Percentiles rank a stretch among this genome's conserved stretches.
Conservation (phyloP, 1,284 basidiomycete genomes). For the Ceratobasidium sp. region DNA sequence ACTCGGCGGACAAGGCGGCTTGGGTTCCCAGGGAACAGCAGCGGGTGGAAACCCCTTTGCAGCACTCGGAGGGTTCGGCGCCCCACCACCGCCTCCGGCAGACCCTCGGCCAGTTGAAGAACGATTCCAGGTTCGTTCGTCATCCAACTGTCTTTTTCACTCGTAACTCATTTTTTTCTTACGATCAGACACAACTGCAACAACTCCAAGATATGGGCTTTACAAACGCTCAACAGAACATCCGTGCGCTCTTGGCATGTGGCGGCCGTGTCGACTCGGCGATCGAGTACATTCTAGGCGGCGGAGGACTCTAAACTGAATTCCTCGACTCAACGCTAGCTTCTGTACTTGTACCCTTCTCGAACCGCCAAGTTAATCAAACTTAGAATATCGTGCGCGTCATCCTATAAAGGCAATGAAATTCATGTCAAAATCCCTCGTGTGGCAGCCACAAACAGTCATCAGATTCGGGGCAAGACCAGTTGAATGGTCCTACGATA, state of each 20-base stretch:
- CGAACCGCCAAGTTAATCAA: neutral
- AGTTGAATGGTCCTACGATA: conserved; percentile 36
- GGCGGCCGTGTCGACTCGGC: conserved; percentile 91
- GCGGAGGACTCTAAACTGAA: conserved; percentile 69
- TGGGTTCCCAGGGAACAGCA: conserved; percentile 14
- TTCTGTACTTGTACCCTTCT: neutral
- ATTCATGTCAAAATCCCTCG: too few species aligned
- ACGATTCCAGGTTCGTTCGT: conserved; percentile 78
- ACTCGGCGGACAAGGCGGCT: conserved; percentile 47
- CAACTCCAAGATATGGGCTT: conserved; percentile 93
- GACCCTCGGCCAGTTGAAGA: conserved; percentile 87
- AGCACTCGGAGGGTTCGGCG: conserved; percentile 51
- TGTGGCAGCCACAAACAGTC: neutral
- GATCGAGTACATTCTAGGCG: conserved; percentile 89
- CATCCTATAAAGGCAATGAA: too few species aligned
- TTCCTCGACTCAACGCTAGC: too few species aligned
- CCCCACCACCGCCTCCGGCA: conserved; percentile 60
- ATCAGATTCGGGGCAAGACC: conserved; percentile 17
- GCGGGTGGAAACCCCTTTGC: conserved; percentile 45
- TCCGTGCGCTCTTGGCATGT: conserved; percentile 88
- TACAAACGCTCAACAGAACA: conserved; percentile 86
- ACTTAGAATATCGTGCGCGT: neutral
- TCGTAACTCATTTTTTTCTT: neutral
- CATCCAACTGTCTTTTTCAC: neutral
- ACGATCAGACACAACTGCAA: conserved; percentile 60